Percentiles rank a stretch among this genome's conserved stretches.
Evolutionary conservation across 2,329 filamentous ascomycete genomes (phyloP).

Genomic region (Tolypocladium ophioglossoides): DNA sequence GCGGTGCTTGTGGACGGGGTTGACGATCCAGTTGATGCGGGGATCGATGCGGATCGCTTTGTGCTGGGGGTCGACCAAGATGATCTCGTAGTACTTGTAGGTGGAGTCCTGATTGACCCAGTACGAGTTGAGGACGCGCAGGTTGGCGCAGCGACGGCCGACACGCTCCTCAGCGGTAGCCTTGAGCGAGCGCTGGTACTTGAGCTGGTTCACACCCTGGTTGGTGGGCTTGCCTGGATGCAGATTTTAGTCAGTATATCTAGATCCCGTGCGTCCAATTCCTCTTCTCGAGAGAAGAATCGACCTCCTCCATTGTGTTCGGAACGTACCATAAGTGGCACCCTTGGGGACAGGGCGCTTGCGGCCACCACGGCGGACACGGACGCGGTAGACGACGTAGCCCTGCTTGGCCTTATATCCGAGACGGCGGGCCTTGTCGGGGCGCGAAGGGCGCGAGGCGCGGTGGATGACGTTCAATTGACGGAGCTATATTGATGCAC

Average conservation of each 20-base stretch:
- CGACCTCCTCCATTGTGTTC: background rate
- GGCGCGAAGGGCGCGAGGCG: slow-evolving; percentile 93
- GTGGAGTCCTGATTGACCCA: slow-evolving; percentile 99
- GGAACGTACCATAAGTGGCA: slow-evolving; percentile 87
- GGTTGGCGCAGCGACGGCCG: slow-evolving; percentile 95
- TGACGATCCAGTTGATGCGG: slow-evolving; percentile 99
- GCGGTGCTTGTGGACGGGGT: slow-evolving; percentile 99
- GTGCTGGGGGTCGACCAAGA: slow-evolving; percentile 99
- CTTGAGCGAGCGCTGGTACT: slow-evolving; percentile 99
- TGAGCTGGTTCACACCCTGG: slow-evolving; percentile 99
- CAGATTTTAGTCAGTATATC: slow-evolving; percentile 9
- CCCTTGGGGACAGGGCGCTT: slow-evolving; percentile 95
- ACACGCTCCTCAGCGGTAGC: slow-evolving; percentile 99
- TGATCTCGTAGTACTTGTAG: slow-evolving; percentile 99
- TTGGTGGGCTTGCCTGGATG: slow-evolving; percentile 95
- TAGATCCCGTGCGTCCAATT: background rate
- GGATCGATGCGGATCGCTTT: slow-evolving; percentile 98
- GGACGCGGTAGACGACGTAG: slow-evolving; percentile 99
- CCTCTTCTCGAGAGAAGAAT: background rate
- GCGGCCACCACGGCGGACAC: slow-evolving; percentile 96
- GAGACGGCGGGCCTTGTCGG: slow-evolving; percentile 99
- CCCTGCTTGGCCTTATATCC: slow-evolving; percentile 99
- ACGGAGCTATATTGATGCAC: slow-evolving; percentile 99
- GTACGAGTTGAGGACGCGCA: slow-evolving; percentile 99
- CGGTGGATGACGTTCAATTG: slow-evolving; percentile 99